These are phyloP conservation scores for Rhizomucor pusillus DNA, from an alignment of 371 early-diverging fungal species.

Conservation along the genomic window DNA sequence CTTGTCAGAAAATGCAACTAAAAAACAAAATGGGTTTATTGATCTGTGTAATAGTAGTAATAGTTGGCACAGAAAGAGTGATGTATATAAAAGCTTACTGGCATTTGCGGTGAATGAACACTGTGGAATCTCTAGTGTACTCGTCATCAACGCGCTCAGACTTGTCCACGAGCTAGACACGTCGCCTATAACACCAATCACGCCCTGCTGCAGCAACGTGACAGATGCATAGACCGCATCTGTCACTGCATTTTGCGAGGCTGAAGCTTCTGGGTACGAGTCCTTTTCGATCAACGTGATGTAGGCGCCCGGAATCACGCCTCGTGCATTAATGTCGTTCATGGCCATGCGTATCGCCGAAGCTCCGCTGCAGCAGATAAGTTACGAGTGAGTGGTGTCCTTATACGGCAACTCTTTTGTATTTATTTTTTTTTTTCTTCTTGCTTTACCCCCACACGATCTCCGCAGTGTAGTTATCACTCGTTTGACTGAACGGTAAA, in stretches of 20 bases:
- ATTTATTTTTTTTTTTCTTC: slow-evolving; percentile 2
- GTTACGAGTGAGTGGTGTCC: background rate
- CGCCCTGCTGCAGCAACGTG: slow-evolving; percentile 52
- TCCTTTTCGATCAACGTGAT: slow-evolving; percentile 60
- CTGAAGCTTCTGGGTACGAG: slow-evolving; percentile 51
- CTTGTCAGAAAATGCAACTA: slow-evolving; percentile 45
- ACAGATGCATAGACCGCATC: slow-evolving; percentile 62
- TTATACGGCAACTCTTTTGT: too few species aligned
- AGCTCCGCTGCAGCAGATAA: slow-evolving; percentile 40
- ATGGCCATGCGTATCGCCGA: slow-evolving; percentile 62
- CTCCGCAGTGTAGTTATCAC: slow-evolving; percentile 40
- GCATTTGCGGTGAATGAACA: slow-evolving; percentile 55
- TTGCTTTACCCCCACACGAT: slow-evolving; percentile 50
- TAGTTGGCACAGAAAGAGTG: background rate
- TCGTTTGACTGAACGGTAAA: slow-evolving; percentile 43
- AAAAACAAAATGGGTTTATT: background rate
- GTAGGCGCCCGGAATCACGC: slow-evolving; percentile 55
- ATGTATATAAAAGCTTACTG: slow-evolving; percentile 26
- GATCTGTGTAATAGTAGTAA: background rate
- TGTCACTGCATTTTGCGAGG: slow-evolving; percentile 42
- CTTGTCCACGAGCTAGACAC: slow-evolving; percentile 53
- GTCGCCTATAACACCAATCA: slow-evolving; percentile 58
- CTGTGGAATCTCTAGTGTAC: slow-evolving; percentile 49
- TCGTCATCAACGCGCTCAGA: slow-evolving; percentile 53
- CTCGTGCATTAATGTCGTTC: slow-evolving; percentile 53